phyloP scores from a whole-genome alignment of 805 yeast species.

The Debaryomyces hansenii region DNA sequence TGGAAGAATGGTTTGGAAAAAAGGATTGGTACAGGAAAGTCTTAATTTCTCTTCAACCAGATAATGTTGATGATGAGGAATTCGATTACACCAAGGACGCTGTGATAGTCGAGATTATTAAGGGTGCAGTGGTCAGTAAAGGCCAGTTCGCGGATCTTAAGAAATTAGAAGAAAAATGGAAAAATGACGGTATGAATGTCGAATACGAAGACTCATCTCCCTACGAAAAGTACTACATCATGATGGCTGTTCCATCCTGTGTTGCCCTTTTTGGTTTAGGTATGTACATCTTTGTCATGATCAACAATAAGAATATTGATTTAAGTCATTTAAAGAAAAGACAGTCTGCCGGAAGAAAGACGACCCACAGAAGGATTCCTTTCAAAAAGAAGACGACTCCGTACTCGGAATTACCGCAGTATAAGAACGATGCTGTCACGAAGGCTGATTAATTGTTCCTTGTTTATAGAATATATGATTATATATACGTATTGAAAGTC shows the following conservation, averaged over 20 bases:
- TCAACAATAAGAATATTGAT: constrained; percentile 48
- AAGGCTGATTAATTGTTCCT: constrained; percentile 12
- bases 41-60: constrained; percentile 73
- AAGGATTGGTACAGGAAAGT: constrained; percentile 55
- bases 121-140: constrained; percentile 56
- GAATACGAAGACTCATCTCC: constrained; percentile 49
- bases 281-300: constrained; percentile 63
- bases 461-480: background rate
- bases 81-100: constrained; percentile 50
- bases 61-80: constrained; percentile 61
- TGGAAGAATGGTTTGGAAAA: constrained; percentile 59
- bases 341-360: constrained; percentile 25
- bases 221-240: constrained; percentile 59
- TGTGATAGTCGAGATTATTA: constrained; percentile 45
- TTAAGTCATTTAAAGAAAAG: constrained; percentile 37
- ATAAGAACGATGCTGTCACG: constrained; percentile 17
- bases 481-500: background rate
- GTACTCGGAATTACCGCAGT: constrained; percentile 36
- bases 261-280: constrained; percentile 59
- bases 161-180: constrained; percentile 32
- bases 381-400: constrained; percentile 20
- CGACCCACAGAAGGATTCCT: constrained; percentile 30
- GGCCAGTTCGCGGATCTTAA: constrained; percentile 45
- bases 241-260: constrained; percentile 66
- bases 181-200: constrained; percentile 16